These are phyloP conservation scores for Suhomyces sp. DNA, from an alignment of 805 yeast genomes.

Conservation along the genomic window DNA sequence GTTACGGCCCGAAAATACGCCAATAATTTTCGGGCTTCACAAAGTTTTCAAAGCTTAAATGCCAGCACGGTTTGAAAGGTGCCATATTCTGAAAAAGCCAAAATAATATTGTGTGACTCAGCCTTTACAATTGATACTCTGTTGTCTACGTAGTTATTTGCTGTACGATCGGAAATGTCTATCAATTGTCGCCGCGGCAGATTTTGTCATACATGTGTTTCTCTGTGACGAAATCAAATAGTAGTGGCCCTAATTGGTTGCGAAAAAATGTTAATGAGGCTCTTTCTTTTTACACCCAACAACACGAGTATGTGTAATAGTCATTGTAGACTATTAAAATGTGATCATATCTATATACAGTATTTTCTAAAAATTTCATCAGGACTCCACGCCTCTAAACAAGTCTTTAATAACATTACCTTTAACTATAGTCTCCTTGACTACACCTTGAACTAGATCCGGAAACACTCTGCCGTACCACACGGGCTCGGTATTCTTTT, in stretches of 20 bases:
- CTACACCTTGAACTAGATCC: constrained; percentile 61
- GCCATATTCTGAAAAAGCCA: neutral
- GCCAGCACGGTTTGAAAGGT: neutral
- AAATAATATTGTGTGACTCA: neutral
- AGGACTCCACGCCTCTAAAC: constrained; percentile 44
- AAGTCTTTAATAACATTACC: constrained; percentile 54
- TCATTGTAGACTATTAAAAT: neutral
- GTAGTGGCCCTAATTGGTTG: neutral
- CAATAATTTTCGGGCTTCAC: neutral
- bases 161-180: neutral
- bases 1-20: neutral
- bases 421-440: constrained; percentile 49
- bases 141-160: neutral
- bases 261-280: neutral
- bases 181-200: too few relatives aligned
- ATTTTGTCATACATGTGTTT: neutral
- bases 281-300: neutral
- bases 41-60: neutral
- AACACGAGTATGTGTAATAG: neutral
- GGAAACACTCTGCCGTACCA: constrained; percentile 84
- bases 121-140: neutral
- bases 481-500: constrained; percentile 34
- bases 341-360: neutral
- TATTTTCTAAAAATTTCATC: neutral
- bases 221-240: neutral